Evolutionary conservation across 257 asterid species (phyloP).

Genomic region (Vinca minor): DNA sequence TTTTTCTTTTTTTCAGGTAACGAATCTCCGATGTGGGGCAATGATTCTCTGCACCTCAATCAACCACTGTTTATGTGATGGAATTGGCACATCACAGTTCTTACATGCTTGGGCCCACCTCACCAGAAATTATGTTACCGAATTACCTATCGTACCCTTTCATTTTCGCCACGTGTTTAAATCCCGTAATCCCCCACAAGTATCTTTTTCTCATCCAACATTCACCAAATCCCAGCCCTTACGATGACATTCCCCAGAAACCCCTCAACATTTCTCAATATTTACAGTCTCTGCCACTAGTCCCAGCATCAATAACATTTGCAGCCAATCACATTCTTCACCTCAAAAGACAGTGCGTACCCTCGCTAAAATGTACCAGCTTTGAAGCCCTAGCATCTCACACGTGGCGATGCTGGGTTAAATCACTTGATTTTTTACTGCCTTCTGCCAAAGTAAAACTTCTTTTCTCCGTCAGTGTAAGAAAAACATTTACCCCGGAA

Average conservation of each 20-base stretch:
- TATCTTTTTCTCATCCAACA: constrained; percentile 32
- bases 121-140: constrained; percentile 21
- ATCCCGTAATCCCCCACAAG: constrained; percentile 49
- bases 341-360: constrained; percentile 52
- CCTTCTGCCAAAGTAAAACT: constrained; percentile 39
- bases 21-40: constrained; percentile 65
- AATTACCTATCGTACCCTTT: constrained; percentile 32
- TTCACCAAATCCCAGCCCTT: constrained; percentile 27
- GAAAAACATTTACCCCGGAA: constrained; percentile 23
- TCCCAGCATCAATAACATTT: constrained; percentile 49
- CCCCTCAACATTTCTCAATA: constrained; percentile 32
- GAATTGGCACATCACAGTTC: constrained; percentile 73
- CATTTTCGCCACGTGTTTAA: constrained; percentile 61
- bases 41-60: constrained; percentile 67
- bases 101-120: constrained; percentile 80
- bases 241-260: constrained; percentile 1
- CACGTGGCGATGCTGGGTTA: constrained; percentile 86
- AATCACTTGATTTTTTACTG: constrained; percentile 36
- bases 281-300: constrained; percentile 50
- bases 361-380: constrained; percentile 60
- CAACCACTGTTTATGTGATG: constrained; percentile 72
- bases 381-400: constrained; percentile 67
- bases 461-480: constrained; percentile 47
- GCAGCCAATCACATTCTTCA: constrained; percentile 43
- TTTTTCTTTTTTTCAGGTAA: constrained; percentile 35